phyloP scores from a whole-genome alignment of 2,329 filamentous ascomycete species.

The Neofusicoccum kwambonambiense region DNA sequence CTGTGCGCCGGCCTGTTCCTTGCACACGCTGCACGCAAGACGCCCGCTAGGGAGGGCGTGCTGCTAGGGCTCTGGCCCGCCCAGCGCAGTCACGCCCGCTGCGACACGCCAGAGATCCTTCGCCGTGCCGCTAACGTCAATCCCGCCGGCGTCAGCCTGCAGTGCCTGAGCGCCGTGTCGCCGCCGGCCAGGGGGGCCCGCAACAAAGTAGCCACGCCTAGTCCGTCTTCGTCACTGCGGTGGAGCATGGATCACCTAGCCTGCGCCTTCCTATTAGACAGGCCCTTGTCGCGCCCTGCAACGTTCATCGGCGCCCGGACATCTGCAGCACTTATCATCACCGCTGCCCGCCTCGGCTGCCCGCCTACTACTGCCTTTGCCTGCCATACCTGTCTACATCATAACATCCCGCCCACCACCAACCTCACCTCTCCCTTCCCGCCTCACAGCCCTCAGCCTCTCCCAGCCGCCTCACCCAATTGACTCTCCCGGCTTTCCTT shows the following conservation, averaged over 20 bases:
- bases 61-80: conserved; percentile 12
- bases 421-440: neutral
- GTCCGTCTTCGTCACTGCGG: conserved; percentile 16
- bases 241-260: conserved; percentile 18
- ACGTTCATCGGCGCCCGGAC: conserved; percentile 13
- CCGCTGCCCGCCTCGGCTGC: conserved; percentile 16
- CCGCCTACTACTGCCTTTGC: conserved; percentile 6
- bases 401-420: conserved; percentile 2
- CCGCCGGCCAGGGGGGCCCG: conserved; percentile 14
- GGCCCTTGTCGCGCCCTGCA: conserved; percentile 19
- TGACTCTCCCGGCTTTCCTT: neutral
- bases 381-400: conserved; percentile 9
- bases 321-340: conserved; percentile 18
- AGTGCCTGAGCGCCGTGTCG: conserved; percentile 15
- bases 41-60: neutral
- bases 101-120: conserved; percentile 8
- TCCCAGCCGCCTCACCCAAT: neutral
- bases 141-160: conserved; percentile 12
- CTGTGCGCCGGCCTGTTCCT: conserved; percentile 3
- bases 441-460: neutral
- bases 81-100: conserved; percentile 9
- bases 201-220: conserved; percentile 12
- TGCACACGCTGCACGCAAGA: conserved; percentile 16
- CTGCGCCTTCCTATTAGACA: conserved; percentile 19
- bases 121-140: conserved; percentile 17